phyloP scores from a whole-genome alignment of 257 asterid species.

The Primulina huaijiensis region DNA sequence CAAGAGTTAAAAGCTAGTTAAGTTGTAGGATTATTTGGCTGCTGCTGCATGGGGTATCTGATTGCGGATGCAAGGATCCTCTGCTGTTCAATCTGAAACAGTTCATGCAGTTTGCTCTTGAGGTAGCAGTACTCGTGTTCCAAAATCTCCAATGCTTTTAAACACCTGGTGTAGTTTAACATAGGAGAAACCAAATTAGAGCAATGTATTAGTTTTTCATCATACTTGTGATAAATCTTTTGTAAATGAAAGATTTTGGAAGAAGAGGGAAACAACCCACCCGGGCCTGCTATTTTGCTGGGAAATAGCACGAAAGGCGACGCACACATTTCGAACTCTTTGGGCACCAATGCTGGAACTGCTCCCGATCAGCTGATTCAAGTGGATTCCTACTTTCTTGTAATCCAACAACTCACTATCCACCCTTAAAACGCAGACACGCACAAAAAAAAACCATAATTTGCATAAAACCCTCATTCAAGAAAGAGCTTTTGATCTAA shows the following conservation, averaged over 20 bases:
- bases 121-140: conserved; percentile 33
- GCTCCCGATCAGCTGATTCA: conserved; percentile 89
- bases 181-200: neutral
- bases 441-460: no score
- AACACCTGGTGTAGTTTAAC: conserved; percentile 44
- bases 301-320: conserved; percentile 80
- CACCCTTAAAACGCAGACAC: conserved; percentile 30
- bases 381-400: conserved; percentile 72
- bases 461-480: no score
- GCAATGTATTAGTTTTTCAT: neutral
- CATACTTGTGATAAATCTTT: no score
- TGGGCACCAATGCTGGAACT: conserved; percentile 97
- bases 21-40: conserved; percentile 29
- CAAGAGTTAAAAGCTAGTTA: neutral
- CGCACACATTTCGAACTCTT: conserved; percentile 66
- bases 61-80: conserved; percentile 65
- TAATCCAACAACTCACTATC: conserved; percentile 72
- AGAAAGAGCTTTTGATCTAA: no score
- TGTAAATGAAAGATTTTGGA: no score
- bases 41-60: conserved; percentile 60
- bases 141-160: conserved; percentile 73
- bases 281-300: conserved; percentile 61
- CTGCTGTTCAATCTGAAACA: conserved; percentile 82
- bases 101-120: neutral
- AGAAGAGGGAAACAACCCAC: conserved; percentile 25